Conservation (phyloP, 2,329 filamentous ascomycete genomes). For the Trichoderma arundinaceum region DNA sequence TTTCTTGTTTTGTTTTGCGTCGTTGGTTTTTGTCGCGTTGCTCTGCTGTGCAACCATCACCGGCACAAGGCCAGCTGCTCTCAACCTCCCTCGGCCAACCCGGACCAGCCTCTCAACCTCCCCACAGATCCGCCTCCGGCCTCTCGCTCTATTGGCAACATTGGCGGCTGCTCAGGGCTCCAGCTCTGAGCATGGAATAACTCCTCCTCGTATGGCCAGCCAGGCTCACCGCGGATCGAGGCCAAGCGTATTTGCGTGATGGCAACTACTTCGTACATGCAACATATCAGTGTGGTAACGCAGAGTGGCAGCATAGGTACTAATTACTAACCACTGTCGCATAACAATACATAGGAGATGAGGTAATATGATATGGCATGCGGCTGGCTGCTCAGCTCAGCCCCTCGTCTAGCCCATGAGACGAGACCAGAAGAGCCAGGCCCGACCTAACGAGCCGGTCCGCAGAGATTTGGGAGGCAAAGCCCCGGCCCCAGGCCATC, state of each 20-base stretch:
- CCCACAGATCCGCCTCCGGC: slow-evolving; percentile 1
- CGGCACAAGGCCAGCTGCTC: neutral
- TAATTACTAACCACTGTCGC: neutral
- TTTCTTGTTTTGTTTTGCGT: neutral
- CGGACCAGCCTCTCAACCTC: neutral
- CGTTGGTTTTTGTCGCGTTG: neutral
- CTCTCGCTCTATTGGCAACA: neutral
- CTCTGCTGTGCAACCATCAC: neutral
- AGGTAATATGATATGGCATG: slow-evolving; percentile 3
- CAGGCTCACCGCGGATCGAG: neutral
- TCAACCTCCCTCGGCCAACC: neutral
- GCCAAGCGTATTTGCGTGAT: neutral
- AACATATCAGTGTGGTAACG: neutral
- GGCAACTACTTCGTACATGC: neutral
- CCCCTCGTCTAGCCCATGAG: slow-evolving; percentile 18
- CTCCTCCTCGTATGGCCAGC: neutral
- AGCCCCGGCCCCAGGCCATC: neutral
- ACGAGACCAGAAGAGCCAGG: neutral
- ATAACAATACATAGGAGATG: neutral
- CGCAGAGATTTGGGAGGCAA: neutral
- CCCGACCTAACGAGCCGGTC: slow-evolving; percentile 8
- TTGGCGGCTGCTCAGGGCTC: neutral
- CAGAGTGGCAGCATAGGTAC: neutral
- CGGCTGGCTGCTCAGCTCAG: slow-evolving; percentile 19
- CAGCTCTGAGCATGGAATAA: no score